Base-by-base conservation (phyloP, 345 rosid species). In the Camelina laxa region DNA sequence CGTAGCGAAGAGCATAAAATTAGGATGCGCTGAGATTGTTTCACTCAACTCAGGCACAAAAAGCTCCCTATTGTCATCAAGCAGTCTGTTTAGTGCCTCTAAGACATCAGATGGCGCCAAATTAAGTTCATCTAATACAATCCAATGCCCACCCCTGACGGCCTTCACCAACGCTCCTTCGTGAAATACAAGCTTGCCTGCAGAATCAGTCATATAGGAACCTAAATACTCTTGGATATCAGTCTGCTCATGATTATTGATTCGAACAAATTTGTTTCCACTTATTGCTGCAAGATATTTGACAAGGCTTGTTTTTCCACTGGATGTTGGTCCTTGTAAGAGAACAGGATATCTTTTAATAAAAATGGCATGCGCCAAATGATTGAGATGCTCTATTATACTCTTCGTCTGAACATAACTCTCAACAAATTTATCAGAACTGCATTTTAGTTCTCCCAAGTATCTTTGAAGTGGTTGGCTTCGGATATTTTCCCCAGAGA, bases 291-390 rank as follows among this genome's bases (percentile, higher is more conserved):
- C 97, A 72, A 94, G 98, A 89, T 94, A 90, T 79, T 86, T 90
- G 48, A 94, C 98, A 76, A 94, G 97, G 78, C 98, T 94, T 64
- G 98, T 94, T 71, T 94, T 94, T 59, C 98, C 98, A 83, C 98
- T 91, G 20, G 98, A 94, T 56, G 98, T 92, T 44, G 97, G 97
- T 27, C 98, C 98, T 77, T 94, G 98, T 67, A 94, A 81, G 16
- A 94, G 96, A 77, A 94, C 95, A 56, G 98, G 97, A 68, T 92
- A 91, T 72, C 81, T 91, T 79, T 83, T 90, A 35, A 91, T 80
- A 76, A 85, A 88, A 72, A 90, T 87, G 65, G 97, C 98, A 60
- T 91, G 92, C 1, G 93, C 89, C 83, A 94, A 79, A 80, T 84
- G 93, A 57, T 79, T 81, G 60, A 94, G 92, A 76, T 94, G 97